Conservation (phyloP, 148 eudicot species). For the Fagopyrum homotropicum region DNA sequence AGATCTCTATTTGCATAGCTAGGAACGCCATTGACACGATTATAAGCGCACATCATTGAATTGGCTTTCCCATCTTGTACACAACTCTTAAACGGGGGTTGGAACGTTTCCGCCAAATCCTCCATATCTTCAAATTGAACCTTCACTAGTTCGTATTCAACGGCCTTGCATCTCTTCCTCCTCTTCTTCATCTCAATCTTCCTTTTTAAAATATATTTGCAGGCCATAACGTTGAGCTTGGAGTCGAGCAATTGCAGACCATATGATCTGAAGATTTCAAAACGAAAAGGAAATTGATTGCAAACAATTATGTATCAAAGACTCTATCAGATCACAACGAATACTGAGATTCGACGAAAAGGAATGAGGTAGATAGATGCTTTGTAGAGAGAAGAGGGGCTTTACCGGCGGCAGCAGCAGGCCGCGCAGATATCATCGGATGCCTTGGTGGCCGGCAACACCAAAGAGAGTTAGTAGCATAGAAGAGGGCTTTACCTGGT, state of each 20-base stretch:
- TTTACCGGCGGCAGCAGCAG: not conserved
- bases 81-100: slow-evolving; percentile 65
- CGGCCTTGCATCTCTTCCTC: no score
- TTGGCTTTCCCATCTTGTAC: slow-evolving; percentile 47
- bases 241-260: not conserved
- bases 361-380: not conserved
- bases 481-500: no score
- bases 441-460: not conserved
- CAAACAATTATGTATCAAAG: not conserved
- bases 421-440: not conserved
- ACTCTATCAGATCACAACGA: not conserved
- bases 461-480: not conserved
- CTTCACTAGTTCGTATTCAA: no score
- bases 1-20: slow-evolving; percentile 45
- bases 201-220: no score
- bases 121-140: no score
- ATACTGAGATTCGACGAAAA: not conserved
- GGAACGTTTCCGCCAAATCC: slow-evolving; percentile 59
- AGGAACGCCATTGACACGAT: slow-evolving; percentile 52
- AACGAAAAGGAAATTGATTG: not conserved
- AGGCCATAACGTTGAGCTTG: not conserved
- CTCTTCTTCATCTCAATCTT: no score
- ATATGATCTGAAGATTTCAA: not conserved
- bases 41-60: slow-evolving; percentile 65
- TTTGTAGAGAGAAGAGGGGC: not conserved